phyloP scores from a whole-genome alignment of 805 yeast species.

The Torulaspora indica region DNA sequence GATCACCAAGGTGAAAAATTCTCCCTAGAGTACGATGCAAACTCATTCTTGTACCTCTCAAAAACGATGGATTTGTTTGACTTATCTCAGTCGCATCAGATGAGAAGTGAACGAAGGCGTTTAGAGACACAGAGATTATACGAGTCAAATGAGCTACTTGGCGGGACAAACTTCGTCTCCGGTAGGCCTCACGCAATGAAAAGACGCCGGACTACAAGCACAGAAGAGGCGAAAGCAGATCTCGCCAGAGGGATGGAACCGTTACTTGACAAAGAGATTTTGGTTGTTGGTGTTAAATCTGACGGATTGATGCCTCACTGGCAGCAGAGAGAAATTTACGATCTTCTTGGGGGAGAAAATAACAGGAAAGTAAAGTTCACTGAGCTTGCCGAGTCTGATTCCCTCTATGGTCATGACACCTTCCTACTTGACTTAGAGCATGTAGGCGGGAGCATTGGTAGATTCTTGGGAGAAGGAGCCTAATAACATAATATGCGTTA shows the following conservation, averaged over 20 bases:
- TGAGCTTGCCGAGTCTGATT: conserved; percentile 71
- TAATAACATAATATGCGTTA: conserved; percentile 6
- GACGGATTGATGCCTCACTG: conserved; percentile 89
- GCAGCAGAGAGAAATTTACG: conserved; percentile 84
- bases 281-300: conserved; percentile 88
- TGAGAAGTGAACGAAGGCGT: conserved; percentile 43
- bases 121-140: conserved; percentile 35
- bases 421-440: conserved; percentile 74
- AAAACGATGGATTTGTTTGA: conserved; percentile 96
- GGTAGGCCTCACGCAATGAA: conserved; percentile 34
- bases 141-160: conserved; percentile 20
- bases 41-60: conserved; percentile 78
- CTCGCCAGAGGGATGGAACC: conserved; percentile 59
- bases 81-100: conserved; percentile 49
- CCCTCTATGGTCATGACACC: conserved; percentile 89
- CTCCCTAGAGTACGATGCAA: conserved; percentile 85
- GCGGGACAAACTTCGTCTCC: conserved; percentile 19
- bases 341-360: conserved; percentile 46
- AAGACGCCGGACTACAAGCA: conserved; percentile 48
- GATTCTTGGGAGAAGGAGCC: conserved; percentile 45
- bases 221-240: conserved; percentile 57
- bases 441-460: conserved; percentile 70
- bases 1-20: conserved; percentile 96
- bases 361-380: conserved; percentile 50
- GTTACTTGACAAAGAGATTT: conserved; percentile 57